Evolutionary conservation across 1,139 yeast species (phyloP).

Genomic region (Wickerhamomyces sp.): DNA sequence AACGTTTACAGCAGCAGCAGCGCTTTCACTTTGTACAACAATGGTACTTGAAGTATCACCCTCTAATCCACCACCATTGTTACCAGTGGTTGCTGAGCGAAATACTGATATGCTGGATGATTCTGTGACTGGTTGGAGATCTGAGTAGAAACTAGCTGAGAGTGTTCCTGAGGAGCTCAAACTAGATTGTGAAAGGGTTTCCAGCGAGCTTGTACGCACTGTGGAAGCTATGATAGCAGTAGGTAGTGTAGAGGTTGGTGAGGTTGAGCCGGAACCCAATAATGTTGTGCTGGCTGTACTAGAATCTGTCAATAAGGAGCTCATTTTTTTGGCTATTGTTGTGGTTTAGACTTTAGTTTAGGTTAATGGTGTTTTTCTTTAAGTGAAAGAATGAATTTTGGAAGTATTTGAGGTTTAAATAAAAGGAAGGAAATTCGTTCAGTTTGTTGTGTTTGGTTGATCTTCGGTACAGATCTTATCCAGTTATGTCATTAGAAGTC

Average conservation of each 20-base stretch:
- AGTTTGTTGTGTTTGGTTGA: no score
- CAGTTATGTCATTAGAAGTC: no score
- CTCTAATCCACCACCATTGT: slow-evolving; percentile 6
- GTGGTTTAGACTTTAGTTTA: no score
- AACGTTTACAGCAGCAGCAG: slow-evolving; percentile 5
- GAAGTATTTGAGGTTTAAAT: no score
- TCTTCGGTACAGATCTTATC: no score
- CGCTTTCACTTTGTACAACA: slow-evolving; percentile 1
- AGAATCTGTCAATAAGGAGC: not conserved
- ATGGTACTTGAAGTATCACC: slow-evolving; percentile 3
- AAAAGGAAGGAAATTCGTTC: no score
- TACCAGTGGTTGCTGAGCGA: slow-evolving; percentile 11
- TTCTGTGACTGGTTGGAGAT: slow-evolving; percentile 20
- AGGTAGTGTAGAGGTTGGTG: slow-evolving; percentile 5
- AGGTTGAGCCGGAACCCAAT: slow-evolving; percentile 7
- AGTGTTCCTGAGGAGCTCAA: not conserved
- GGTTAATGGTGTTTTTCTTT: no score
- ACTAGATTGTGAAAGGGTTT: not conserved
- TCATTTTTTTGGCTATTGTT: no score
- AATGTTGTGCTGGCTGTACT: slow-evolving; percentile 5
- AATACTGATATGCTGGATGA: slow-evolving; percentile 12
- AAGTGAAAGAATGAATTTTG: no score
- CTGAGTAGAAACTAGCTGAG: slow-evolving; percentile 21
- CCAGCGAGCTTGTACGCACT: not conserved
- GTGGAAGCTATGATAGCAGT: slow-evolving; percentile 11